phyloP scores from a whole-genome alignment of 805 yeast genomes.

The Metschnikowia sp. region DNA sequence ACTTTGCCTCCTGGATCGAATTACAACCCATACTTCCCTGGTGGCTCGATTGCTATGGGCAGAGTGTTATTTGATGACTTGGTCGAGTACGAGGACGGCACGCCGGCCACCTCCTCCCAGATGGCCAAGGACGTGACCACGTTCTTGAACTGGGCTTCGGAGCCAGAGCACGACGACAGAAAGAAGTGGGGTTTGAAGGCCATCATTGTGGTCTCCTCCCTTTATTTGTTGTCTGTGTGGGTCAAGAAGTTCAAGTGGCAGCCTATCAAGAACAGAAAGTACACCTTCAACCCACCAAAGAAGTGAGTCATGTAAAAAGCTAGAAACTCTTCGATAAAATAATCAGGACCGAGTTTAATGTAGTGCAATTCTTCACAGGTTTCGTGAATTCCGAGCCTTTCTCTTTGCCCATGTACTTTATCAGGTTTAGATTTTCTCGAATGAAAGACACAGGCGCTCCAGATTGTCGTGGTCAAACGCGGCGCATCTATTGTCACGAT shows the following conservation, averaged over 20 bases:
- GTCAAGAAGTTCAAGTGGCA: conserved; percentile 99
- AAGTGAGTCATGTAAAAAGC: conserved; percentile 27
- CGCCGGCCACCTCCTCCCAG: conserved; percentile 97
- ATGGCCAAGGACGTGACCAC: conserved; percentile 98
- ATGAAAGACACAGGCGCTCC: too few species aligned
- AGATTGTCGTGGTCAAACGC: background rate
- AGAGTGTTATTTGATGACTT: conserved; percentile 96
- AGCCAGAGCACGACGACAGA: conserved; percentile 98
- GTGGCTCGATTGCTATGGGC: conserved; percentile 99
- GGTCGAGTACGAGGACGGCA: conserved; percentile 98
- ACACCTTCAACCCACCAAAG: conserved; percentile 89
- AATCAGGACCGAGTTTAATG: background rate
- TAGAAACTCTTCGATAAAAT: conserved; percentile 9
- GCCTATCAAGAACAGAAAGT: conserved; percentile 91
- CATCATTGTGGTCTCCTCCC: conserved; percentile 67
- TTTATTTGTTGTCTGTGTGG: conserved; percentile 82
- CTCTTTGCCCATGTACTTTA: background rate
- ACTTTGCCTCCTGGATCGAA: conserved; percentile 88
- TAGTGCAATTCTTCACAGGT: background rate
- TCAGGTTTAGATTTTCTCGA: background rate
- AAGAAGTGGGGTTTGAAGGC: conserved; percentile 96
- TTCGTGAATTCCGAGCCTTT: background rate
- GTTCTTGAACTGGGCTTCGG: conserved; percentile 97
- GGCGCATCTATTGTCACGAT: background rate
- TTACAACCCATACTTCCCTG: conserved; percentile 99